These are phyloP conservation scores for Bonia amplexicaulis DNA, from an alignment of 176 grass and related monocot species.

Conservation along the genomic window DNA sequence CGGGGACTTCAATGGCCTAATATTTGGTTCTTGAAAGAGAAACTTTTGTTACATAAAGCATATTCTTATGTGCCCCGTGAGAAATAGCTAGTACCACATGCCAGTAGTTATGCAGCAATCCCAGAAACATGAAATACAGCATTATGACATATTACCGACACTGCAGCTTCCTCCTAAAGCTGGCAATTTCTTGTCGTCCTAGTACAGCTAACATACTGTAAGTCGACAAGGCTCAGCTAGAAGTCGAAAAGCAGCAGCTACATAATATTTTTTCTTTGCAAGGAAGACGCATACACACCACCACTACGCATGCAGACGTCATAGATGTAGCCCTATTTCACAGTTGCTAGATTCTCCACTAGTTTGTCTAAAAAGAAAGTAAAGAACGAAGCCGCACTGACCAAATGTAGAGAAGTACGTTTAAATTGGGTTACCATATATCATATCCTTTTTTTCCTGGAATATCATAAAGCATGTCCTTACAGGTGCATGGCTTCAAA, in stretches of 20 bases:
- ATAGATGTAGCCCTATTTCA: neutral
- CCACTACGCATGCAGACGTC: too few relatives aligned
- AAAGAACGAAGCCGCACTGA: neutral
- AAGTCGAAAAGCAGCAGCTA: neutral
- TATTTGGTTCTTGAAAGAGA: slow-evolving; percentile 4
- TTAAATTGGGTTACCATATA: neutral
- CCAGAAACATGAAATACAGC: neutral
- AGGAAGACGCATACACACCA: too few relatives aligned
- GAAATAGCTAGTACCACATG: neutral
- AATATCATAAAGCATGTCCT: neutral
- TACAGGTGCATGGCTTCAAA: neutral
- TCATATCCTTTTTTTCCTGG: neutral
- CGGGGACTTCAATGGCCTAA: neutral
- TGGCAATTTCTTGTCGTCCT: neutral
- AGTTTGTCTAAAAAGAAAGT: neutral
- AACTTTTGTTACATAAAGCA: slow-evolving; percentile 31
- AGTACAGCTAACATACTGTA: neutral
- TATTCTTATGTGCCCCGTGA: neutral
- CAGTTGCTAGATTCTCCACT: neutral
- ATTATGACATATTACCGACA: neutral
- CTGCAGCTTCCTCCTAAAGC: neutral
- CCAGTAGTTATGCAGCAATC: neutral
- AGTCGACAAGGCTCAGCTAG: neutral
- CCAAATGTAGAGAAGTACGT: neutral
- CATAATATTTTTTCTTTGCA: neutral